These are phyloP conservation scores for Mortierella sp. DNA, from an alignment of 371 early-diverging fungal species.

Conservation along the genomic window DNA sequence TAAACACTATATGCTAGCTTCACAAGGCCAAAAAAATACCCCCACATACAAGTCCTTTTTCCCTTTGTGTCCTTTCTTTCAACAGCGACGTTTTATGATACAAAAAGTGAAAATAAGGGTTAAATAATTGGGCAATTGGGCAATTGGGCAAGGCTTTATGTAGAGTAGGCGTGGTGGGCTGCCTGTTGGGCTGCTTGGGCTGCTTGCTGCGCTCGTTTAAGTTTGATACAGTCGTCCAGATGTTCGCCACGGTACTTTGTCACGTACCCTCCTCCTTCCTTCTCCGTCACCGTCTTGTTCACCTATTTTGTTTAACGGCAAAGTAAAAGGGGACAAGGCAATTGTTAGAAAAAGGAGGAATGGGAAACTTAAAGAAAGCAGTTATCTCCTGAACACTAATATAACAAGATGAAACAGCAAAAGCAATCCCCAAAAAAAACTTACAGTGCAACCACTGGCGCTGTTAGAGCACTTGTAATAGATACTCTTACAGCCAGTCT, in stretches of 20 bases:
- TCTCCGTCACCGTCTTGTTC: constrained; percentile 79
- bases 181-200: constrained; percentile 30
- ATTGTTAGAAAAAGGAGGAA: neutral
- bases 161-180: constrained; percentile 19
- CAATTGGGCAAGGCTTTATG: neutral
- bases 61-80: neutral
- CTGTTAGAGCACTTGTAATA: constrained; percentile 69
- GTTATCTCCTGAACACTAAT: neutral
- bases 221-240: constrained; percentile 64
- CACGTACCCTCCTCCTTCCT: constrained; percentile 70
- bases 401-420: neutral
- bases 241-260: constrained; percentile 79
- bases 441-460: constrained; percentile 53
- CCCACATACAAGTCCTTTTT: neutral
- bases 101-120: neutral
- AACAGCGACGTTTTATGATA: neutral
- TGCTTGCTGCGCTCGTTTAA: constrained; percentile 38
- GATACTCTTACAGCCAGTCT: constrained; percentile 74
- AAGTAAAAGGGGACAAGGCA: neutral
- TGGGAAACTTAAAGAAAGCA: neutral
- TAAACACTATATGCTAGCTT: neutral
- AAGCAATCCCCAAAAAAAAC: neutral
- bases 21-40: neutral
- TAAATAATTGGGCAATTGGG: constrained; percentile 4
- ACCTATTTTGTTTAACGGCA: constrained; percentile 44